Conservation (phyloP, 306 rosid genomes). For the Inga oerstediana region DNA sequence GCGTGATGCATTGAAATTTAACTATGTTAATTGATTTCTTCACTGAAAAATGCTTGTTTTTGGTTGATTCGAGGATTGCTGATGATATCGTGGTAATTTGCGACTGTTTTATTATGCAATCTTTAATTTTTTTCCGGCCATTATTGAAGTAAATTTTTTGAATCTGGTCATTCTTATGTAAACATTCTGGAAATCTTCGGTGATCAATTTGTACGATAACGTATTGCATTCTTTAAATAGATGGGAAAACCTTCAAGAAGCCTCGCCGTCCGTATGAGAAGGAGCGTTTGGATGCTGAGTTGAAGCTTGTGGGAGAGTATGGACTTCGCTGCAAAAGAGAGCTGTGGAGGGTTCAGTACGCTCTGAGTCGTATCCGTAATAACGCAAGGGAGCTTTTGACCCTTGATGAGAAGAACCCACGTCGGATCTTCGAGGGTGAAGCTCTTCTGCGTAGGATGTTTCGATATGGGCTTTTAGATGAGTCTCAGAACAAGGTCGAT, state of each 20-base stretch:
- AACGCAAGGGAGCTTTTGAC: constrained; percentile 58
- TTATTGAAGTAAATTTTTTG: background rate
- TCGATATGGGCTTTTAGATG: constrained; percentile 56
- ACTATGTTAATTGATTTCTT: background rate
- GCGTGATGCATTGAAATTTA: background rate
- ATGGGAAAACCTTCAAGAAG: constrained; percentile 73
- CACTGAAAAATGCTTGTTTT: background rate
- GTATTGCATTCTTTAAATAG: background rate
- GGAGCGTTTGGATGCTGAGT: constrained; percentile 64
- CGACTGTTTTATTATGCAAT: background rate
- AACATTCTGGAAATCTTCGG: background rate
- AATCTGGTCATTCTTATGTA: background rate
- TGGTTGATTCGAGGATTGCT: background rate
- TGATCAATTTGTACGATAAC: background rate
- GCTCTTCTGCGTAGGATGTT: constrained; percentile 57
- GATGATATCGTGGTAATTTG: background rate
- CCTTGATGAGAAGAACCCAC: constrained; percentile 64
- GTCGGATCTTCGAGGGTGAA: constrained; percentile 61
- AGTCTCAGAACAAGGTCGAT: constrained; percentile 60
- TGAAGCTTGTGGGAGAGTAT: constrained; percentile 59
- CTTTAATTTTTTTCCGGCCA: background rate
- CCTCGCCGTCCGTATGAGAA: constrained; percentile 73
- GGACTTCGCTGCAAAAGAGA: constrained; percentile 62
- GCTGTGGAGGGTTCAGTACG: constrained; percentile 61
- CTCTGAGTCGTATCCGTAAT: constrained; percentile 57